Evolutionary conservation across 2,329 filamentous ascomycete species (phyloP).

Genomic region (Exophiala spinifera): DNA sequence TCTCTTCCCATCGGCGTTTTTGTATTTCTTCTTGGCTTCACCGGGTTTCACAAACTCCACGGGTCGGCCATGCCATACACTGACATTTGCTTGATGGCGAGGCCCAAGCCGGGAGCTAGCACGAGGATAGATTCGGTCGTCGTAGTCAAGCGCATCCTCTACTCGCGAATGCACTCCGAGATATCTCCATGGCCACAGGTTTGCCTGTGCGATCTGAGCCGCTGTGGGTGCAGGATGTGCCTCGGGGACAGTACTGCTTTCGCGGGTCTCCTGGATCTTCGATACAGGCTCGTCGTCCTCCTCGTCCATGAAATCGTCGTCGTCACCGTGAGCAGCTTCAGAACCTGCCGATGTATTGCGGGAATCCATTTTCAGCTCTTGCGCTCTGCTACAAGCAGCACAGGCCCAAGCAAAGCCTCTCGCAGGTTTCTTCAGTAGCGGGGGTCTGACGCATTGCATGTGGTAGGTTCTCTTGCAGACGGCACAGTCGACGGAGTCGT

Average conservation of each 20-base stretch:
- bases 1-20: conserved; percentile 64
- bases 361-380: conserved; percentile 87
- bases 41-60: conserved; percentile 87
- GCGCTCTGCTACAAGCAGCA: conserved; percentile 90
- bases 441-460: conserved; percentile 95
- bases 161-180: conserved; percentile 92
- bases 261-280: conserved; percentile 38
- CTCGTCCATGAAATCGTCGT: conserved; percentile 62
- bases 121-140: conserved; percentile 94
- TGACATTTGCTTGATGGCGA: conserved; percentile 82
- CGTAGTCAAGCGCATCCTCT: conserved; percentile 93
- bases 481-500: conserved; percentile 94
- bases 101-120: conserved; percentile 90
- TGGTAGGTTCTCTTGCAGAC: conserved; percentile 95
- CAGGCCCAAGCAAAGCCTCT: conserved; percentile 98
- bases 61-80: conserved; percentile 78
- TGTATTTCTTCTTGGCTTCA: conserved; percentile 78
- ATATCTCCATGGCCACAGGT: conserved; percentile 94
- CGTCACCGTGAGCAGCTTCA: conserved; percentile 51
- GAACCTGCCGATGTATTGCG: conserved; percentile 75
- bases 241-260: conserved; percentile 43
- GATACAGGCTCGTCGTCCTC: conserved; percentile 68
- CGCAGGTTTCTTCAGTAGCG: conserved; percentile 90
- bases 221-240: conserved; percentile 63
- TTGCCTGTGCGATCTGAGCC: conserved; percentile 87